phyloP scores from a whole-genome alignment of 768 basidiomycete genomes.

The Mycena galericulata region DNA sequence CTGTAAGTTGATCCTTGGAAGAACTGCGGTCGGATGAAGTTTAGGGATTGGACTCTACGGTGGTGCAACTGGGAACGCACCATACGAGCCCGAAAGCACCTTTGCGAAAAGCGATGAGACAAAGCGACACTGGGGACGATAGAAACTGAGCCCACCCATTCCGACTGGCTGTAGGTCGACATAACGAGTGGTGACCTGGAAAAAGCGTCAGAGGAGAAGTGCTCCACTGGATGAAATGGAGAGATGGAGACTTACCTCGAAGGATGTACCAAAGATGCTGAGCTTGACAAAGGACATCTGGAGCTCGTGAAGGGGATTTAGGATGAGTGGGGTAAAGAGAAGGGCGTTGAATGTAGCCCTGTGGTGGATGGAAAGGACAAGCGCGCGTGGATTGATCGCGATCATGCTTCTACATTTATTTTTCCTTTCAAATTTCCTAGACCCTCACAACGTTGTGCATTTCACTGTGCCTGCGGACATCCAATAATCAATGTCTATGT shows the following conservation, averaged over 20 bases:
- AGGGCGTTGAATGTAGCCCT: not conserved
- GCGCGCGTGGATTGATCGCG: not conserved
- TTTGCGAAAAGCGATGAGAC: slow-evolving; percentile 40
- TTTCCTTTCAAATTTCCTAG: not conserved
- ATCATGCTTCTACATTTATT: not conserved
- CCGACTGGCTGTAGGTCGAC: slow-evolving; percentile 99
- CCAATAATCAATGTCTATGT: too few relatives aligned
- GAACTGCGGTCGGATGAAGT: slow-evolving; percentile 63
- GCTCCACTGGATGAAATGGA: slow-evolving; percentile 29
- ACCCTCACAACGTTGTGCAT: too few relatives aligned
- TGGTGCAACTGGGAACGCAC: slow-evolving; percentile 58
- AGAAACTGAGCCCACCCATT: slow-evolving; percentile 78
- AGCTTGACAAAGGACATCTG: slow-evolving; percentile 96
- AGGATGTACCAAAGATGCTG: slow-evolving; percentile 98
- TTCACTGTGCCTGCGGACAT: too few relatives aligned
- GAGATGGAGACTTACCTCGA: slow-evolving; percentile 71
- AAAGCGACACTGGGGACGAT: not conserved
- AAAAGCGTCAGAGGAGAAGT: slow-evolving; percentile 35
- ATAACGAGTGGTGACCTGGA: slow-evolving; percentile 96
- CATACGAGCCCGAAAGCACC: slow-evolving; percentile 99
- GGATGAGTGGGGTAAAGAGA: slow-evolving; percentile 19
- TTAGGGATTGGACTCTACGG: too few relatives aligned
- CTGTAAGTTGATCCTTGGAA: slow-evolving; percentile 94
- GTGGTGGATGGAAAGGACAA: slow-evolving; percentile 17
- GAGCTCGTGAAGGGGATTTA: slow-evolving; percentile 19